Evolutionary conservation across 2,329 filamentous ascomycete species (phyloP).

Genomic region (Endoconidiophora polonica): DNA sequence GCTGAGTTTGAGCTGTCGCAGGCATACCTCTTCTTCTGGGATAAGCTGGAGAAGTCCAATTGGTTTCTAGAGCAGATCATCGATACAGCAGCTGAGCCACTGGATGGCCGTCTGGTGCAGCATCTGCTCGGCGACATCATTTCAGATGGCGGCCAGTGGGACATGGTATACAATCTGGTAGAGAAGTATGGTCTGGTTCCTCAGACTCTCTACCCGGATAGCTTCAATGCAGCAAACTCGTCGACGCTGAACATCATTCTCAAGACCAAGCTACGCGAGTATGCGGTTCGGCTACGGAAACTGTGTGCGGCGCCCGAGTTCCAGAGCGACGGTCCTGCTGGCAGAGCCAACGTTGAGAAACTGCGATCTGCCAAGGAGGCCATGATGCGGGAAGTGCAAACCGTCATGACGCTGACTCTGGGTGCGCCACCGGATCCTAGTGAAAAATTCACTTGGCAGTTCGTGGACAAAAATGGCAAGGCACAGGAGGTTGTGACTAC

Average conservation of each 20-base stretch:
- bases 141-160: slow-evolving; percentile 75
- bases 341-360: slow-evolving; percentile 20
- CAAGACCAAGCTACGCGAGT: slow-evolving; percentile 75
- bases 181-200: slow-evolving; percentile 80
- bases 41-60: slow-evolving; percentile 84
- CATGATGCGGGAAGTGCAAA: slow-evolving; percentile 67
- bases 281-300: slow-evolving; percentile 65
- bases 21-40: slow-evolving; percentile 80
- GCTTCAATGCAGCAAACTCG: slow-evolving; percentile 60
- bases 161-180: slow-evolving; percentile 79
- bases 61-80: slow-evolving; percentile 77
- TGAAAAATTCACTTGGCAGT: slow-evolving; percentile 64
- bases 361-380: slow-evolving; percentile 43
- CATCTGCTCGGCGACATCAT: slow-evolving; percentile 51
- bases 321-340: slow-evolving; percentile 36
- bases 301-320: slow-evolving; percentile 65
- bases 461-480: slow-evolving; percentile 50
- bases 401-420: slow-evolving; percentile 66
- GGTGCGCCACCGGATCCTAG: slow-evolving; percentile 59
- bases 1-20: slow-evolving; percentile 74
- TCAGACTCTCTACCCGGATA: slow-evolving; percentile 65
- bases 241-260: slow-evolving; percentile 54
- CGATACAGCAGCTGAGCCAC: slow-evolving; percentile 50
- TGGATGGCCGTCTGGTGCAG: slow-evolving; percentile 59
- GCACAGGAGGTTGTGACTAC: slow-evolving; percentile 46